Evolutionary conservation across 768 basidiomycete genomes (phyloP).

Genomic region (Gloeophyllum trabeum): DNA sequence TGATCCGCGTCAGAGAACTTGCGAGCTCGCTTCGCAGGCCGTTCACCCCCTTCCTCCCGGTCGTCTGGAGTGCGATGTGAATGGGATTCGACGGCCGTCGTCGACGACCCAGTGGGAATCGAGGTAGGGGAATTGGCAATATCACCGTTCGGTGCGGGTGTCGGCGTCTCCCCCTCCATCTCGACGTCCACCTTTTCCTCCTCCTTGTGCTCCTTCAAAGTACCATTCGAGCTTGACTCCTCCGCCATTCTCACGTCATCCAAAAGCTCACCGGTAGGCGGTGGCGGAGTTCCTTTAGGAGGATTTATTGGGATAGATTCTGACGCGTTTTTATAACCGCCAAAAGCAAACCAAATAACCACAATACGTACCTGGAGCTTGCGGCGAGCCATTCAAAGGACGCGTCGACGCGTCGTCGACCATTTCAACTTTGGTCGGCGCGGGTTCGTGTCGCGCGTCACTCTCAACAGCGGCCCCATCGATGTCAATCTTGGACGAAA

Average conservation of each 20-base stretch:
- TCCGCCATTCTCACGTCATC: constrained; percentile 2
- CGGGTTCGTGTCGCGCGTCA: constrained; percentile 52
- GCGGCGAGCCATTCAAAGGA: constrained; percentile 30
- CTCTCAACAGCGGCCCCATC: constrained; percentile 55
- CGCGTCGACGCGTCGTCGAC: constrained; percentile 30
- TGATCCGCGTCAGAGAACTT: constrained; percentile 69
- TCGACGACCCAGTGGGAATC: constrained; percentile 11
- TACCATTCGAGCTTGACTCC: background rate
- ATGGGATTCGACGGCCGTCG: background rate
- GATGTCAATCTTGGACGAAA: constrained; percentile 53
- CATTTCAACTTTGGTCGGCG: constrained; percentile 34
- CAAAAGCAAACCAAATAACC: constrained; percentile 7
- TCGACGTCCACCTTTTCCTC: background rate
- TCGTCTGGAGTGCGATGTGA: too few relatives aligned
- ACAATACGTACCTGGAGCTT: constrained; percentile 35
- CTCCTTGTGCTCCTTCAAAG: background rate
- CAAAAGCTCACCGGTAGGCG: constrained; percentile 1
- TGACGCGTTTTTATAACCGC: constrained; percentile 11
- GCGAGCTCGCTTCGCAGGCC: constrained; percentile 76
- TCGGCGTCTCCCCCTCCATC: constrained; percentile 4
- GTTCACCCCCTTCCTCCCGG: constrained; percentile 48
- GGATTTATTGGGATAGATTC: constrained; percentile 15
- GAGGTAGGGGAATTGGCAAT: background rate
- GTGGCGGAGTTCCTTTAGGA: constrained; percentile 1
- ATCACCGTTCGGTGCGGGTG: constrained; percentile 14